Evolutionary conservation across 208 protist species (phyloP), one percentile per base, ranked within the genome.

Genomic region (Novymonas esmeraldas): DNA sequence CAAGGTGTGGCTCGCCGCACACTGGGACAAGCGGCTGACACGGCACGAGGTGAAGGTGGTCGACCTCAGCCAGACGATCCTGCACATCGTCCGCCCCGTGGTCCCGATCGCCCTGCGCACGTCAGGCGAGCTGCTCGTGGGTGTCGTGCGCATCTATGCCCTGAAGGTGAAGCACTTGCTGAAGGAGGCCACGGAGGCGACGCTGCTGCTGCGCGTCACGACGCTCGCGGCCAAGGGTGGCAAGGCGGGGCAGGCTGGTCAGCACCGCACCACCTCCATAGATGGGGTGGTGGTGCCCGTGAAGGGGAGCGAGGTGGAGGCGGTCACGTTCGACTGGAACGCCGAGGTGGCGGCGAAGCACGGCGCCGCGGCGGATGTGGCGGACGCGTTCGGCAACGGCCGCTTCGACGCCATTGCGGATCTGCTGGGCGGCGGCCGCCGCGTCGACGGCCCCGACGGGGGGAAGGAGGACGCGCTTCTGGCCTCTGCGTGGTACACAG

Each of bases 1-100:
- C 22, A 98, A 97, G 80, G 85, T 99, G 18, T 99, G 98, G 98
- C 90, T 99, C 22, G 98, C 97, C 0, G 97, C 97, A 1, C 97
- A 99, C 81, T 98, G 95, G 96, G 96, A 98, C 67, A 84, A 85
- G 45, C 97, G 97, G 42, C 79, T 99, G 11, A 98, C 94, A 28
- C 97, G 97, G 54, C 84, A 90, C 51, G 90, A 98, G 38, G 88
- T 99, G 24, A 87, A 92, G 46, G 78, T 94, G 9, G 85, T 97
- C 10, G 92, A 99, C 66, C 87, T 99, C 56, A 83, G 78, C 33
- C 88, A 98, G 44, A 93, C 90, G 28, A 87, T 95, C 49, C 67
- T 98, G 29, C 77, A 94, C 38, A 99, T 99, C 81, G 86, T 98
- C 39, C 79, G 93, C 38, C 97, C 97, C 16, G 84, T 89, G 36